phyloP scores from a whole-genome alignment of 2,329 filamentous ascomycete species.

The Aspergillus quadrilineatus region DNA sequence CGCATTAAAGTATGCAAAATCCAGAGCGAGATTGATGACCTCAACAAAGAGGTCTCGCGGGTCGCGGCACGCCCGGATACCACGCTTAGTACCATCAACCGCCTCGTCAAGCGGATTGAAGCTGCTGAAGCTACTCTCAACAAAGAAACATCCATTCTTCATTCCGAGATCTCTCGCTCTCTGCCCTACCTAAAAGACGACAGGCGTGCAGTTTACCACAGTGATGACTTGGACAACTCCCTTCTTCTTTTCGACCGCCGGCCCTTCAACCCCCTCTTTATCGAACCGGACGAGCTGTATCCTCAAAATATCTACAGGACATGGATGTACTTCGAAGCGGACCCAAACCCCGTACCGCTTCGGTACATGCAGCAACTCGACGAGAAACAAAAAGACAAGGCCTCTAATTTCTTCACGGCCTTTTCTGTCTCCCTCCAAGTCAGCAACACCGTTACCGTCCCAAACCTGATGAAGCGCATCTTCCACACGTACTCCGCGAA shows the following conservation, averaged over 20 bases:
- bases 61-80: slow-evolving; percentile 26
- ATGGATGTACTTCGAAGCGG: slow-evolving; percentile 37
- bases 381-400: slow-evolving; percentile 13
- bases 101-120: slow-evolving; percentile 23
- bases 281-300: slow-evolving; percentile 62
- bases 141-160: slow-evolving; percentile 11
- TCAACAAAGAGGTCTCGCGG: slow-evolving; percentile 24
- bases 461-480: slow-evolving; percentile 28
- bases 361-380: slow-evolving; percentile 22
- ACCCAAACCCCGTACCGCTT: slow-evolving; percentile 26
- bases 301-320: slow-evolving; percentile 49
- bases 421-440: slow-evolving; percentile 27
- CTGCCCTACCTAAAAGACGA: slow-evolving; percentile 52
- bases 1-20: slow-evolving; percentile 16
- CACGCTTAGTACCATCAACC: slow-evolving; percentile 21
- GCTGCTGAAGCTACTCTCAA: slow-evolving; percentile 11
- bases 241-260: slow-evolving; percentile 68
- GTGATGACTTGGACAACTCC: slow-evolving; percentile 47
- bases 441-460: slow-evolving; percentile 25
- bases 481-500: slow-evolving; percentile 32
- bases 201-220: slow-evolving; percentile 41
- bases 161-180: slow-evolving; percentile 36
- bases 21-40: slow-evolving; percentile 29
- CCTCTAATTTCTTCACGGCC: slow-evolving; percentile 27
- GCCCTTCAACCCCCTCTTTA: slow-evolving; percentile 66